Evolutionary conservation across 139 green algal species (phyloP), one percentile per base, ranked within the genome.

Genomic region (Picochlorum sp.): DNA sequence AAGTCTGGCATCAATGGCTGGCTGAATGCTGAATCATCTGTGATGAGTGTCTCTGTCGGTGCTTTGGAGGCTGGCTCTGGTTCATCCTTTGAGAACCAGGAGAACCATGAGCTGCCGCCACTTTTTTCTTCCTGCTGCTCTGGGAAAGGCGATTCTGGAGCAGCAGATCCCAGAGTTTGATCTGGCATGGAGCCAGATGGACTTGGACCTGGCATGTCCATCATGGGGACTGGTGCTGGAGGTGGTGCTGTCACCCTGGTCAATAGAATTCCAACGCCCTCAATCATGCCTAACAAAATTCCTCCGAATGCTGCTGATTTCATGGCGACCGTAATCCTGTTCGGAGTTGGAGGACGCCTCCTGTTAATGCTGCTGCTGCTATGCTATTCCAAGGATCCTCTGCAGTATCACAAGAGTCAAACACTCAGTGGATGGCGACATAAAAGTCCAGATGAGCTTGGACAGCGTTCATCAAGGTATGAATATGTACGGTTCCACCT

Each of bases 331-430:
- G 61, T 15, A 87, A 57, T 0, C 94, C 94, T 41, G 80, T 87
- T 7, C 94, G 79, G 20, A 98, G 70, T 72, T 95, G 86, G 65
- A 99, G 73, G 63, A 97, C 89, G 24, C 92, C 94, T 28, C 70
- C 70, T 2, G 94, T 98, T 4, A 93, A 60, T 0, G 90, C 88
- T 6, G 92, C 92, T 34, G 88, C 83, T 11, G 79, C 79, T 62
- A 99, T 98, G 18, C 85, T 86, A 73, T 99, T 99, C 91, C 91
- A 98, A 4, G 93, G 94, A 68, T 99, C 94, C 70, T 99, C 91
- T 54, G 47, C 47, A 54, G 56, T 45, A 62, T 38, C 4, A 81
- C 88, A 7, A 24, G 55, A n/a, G 14, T 23, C 14, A 66, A 68
- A 68, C 49, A 28, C 30, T 13, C 57, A 20, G 13, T 30, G 41